Conservation (phyloP, 139 green algal genomes). For the Ulvella scutata region DNA sequence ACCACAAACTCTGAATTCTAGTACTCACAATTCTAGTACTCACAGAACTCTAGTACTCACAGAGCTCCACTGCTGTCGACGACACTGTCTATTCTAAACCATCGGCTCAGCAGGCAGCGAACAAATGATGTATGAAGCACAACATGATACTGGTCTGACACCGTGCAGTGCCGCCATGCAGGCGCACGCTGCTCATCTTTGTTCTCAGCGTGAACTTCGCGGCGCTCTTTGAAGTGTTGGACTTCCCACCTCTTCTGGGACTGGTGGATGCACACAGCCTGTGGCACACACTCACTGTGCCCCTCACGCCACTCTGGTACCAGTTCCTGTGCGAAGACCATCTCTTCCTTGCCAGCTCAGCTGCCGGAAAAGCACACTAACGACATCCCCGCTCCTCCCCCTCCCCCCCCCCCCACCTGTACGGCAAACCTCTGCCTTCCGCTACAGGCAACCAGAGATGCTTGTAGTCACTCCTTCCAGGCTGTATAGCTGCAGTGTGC, state of each 20-base stretch:
- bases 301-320: slow-evolving; percentile 56
- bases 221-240: slow-evolving; percentile 64
- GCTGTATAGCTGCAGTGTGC: no score
- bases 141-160: no score
- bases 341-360: not conserved
- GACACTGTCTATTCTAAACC: slow-evolving; percentile 9
- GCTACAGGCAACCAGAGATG: no score
- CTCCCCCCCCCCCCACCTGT: no score
- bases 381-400: no score
- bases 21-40: no score
- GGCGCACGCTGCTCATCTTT: slow-evolving; percentile 30
- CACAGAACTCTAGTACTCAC: no score
- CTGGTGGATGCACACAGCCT: slow-evolving; percentile 65
- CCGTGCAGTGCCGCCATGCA: slow-evolving; percentile 15
- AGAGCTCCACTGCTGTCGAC: not conserved
- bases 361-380: not conserved
- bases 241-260: slow-evolving; percentile 55
- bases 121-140: no score
- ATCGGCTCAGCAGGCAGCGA: no score
- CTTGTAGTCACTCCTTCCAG: no score
- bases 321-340: slow-evolving; percentile 29
- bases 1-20: no score
- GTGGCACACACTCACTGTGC: slow-evolving; percentile 66
- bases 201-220: slow-evolving; percentile 29
- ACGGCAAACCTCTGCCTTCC: no score